Conservation (phyloP, 345 rosid species). For the Syzygium jambos region DNA sequence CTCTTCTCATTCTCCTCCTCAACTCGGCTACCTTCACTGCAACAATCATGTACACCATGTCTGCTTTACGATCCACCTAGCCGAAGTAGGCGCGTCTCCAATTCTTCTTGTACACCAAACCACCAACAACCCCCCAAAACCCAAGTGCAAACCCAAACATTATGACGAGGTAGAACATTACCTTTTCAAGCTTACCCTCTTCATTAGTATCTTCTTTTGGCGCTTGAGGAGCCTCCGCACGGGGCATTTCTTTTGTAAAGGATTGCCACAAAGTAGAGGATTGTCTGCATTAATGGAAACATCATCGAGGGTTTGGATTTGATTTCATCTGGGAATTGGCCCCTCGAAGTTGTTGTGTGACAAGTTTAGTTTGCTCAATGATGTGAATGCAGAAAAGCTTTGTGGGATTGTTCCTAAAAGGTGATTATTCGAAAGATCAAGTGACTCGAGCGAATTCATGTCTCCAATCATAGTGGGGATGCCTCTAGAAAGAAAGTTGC, state of each 20-base stretch:
- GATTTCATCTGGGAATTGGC: not conserved
- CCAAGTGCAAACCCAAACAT: not conserved
- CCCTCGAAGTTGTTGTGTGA: conserved; percentile 1
- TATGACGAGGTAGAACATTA: not conserved
- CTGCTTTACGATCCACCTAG: not conserved
- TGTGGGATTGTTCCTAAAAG: not conserved
- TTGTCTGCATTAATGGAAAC: not conserved
- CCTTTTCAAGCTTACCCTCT: not conserved
- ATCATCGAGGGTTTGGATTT: not conserved
- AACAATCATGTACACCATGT: not conserved
- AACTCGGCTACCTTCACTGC: not conserved
- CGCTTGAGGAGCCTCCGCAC: not conserved
- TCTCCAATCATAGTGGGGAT: not conserved
- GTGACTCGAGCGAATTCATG: not conserved
- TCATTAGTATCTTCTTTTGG: not conserved
- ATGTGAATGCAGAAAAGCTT: not conserved
- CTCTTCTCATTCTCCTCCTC: not conserved
- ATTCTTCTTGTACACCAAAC: not conserved
- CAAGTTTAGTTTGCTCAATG: not conserved
- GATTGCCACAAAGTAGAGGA: not conserved
- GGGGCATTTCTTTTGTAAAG: not conserved
- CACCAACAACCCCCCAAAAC: conserved; percentile 4
- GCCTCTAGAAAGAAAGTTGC: not conserved
- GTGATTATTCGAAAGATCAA: not conserved
- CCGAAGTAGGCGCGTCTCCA: conserved; percentile 1